Evolutionary conservation across 352 stramenopile genomes (phyloP), one percentile per base, ranked within the genome.

Genomic region (Phytophthora syringae): DNA sequence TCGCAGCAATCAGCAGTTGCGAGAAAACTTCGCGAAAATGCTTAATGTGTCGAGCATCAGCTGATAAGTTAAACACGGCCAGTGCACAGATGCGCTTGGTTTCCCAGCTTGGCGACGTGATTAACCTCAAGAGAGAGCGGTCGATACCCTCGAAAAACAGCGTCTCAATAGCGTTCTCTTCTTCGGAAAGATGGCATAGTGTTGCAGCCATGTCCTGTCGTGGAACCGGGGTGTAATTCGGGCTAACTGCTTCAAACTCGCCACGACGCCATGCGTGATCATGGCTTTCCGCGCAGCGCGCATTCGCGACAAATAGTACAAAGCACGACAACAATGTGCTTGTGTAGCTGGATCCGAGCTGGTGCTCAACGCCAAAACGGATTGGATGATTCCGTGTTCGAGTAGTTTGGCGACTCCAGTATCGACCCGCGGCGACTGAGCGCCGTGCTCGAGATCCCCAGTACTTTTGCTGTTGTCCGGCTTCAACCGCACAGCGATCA

Each of bases 141-240:
- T 94, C 85, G 12, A 91, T 79, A 36, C 85, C 85, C 53, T 94
- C 85, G 37, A 85, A 84, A 24, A 92, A 75, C 42, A 92, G 67
- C 13, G 73, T 45, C 50, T 94, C 85, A 1, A 84, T 70, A 2
- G 85, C 61, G 3, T 74, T 74, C 28, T 64, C 56, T 58, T 92
- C 81, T 50, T 94, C 85, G 0, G 81, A 79, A n/a, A 94, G 48
- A 21, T 92, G 76, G 18, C 83, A 89, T 12, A 92, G 52, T 16
- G 69, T 87, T n/a, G 83, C 80, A 2, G 81, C 83, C 20, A 91
- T 71, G 27, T 94, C 83, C 28, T 91, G 83, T 1, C 79, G 76
- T 1, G 80, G 47, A 15, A 61, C 54, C 0, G 66, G 25, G 0
- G 52, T 3, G 69, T 56, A 12, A 62, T 80, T n/a, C 85, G 76